These are phyloP conservation scores for Ceratobasidium sp. DNA, from an alignment of 1,284 basidiomycete genomes.

Conservation along the genomic window DNA sequence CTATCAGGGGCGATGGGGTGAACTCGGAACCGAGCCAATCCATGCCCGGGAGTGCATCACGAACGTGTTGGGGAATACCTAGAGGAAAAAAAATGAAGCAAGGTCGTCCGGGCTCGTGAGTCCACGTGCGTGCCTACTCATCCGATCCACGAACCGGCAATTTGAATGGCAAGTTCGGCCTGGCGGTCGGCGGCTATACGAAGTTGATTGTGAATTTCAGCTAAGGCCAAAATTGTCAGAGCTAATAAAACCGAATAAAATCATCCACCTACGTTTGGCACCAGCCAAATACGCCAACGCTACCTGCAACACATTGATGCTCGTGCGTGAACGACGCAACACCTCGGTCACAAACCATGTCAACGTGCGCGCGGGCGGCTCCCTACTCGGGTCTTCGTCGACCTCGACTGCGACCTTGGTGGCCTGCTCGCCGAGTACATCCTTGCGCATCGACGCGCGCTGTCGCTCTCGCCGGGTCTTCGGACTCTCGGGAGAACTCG, in stretches of 20 bases:
- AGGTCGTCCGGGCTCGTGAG: not conserved
- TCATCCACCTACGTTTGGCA: conserved; percentile 16
- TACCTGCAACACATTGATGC: conserved; percentile 54
- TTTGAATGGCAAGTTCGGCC: conserved; percentile 10
- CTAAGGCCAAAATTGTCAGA: conserved; percentile 8
- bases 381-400: conserved; percentile 57
- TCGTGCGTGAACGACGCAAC: conserved; percentile 44
- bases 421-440: conserved; percentile 55
- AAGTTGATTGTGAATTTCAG: conserved; percentile 35
- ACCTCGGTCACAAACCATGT: conserved; percentile 47
- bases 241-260: not conserved
- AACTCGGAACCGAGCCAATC: conserved; percentile 3
- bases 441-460: conserved; percentile 9
- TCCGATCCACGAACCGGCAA: conserved; percentile 35
- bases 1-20: conserved; percentile 71
- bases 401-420: conserved; percentile 52
- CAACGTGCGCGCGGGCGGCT: conserved; percentile 16
- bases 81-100: not conserved
- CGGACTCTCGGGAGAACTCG: not conserved
- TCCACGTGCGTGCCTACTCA: not conserved
- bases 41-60: not conserved
- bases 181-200: conserved; percentile 20
- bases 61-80: conserved; percentile 1
- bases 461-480: not conserved
- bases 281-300: conserved; percentile 47